A percentile compares a stretch with the other conserved stretches of the same genome.
Evolutionary conservation across 164 flowering plant genomes (phyloP).

Genomic region (Chloranthus sessilifolius): DNA sequence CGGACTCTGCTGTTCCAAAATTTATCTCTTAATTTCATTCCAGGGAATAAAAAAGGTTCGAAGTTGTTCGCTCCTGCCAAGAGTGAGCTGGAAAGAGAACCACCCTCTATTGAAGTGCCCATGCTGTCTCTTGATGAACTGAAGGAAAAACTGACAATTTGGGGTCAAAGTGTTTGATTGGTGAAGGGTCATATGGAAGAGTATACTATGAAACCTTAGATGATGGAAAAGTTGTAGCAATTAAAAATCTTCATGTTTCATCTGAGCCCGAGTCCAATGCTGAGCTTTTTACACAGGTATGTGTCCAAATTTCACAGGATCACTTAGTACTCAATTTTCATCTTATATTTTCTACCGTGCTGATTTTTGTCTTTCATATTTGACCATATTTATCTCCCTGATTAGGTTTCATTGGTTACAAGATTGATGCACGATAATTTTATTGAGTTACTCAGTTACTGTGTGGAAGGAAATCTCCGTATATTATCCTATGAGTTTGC

Average conservation of each 20-base stretch:
- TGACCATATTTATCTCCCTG: neutral
- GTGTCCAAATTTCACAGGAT: too few species aligned
- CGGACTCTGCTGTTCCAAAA: too few species aligned
- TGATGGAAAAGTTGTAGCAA: conserved; percentile 67
- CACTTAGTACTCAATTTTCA: too few species aligned
- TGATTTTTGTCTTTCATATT: neutral
- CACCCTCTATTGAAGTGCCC: conserved; percentile 82
- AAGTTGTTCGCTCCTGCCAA: conserved; percentile 48
- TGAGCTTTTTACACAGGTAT: conserved; percentile 86
- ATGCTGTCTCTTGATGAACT: conserved; percentile 69
- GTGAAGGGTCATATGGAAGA: conserved; percentile 98
- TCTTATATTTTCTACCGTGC: too few species aligned
- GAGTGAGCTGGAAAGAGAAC: conserved; percentile 49
- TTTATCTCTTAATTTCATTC: neutral
- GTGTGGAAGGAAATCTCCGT: conserved; percentile 85
- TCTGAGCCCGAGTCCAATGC: conserved; percentile 74
- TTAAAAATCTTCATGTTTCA: conserved; percentile 86
- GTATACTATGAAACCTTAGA: conserved; percentile 68
- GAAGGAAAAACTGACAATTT: conserved; percentile 89
- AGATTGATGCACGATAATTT: conserved; percentile 78
- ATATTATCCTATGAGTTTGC: conserved; percentile 89
- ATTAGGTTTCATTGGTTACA: conserved; percentile 79
- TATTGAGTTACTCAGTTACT: conserved; percentile 85
- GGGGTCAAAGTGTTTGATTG: conserved; percentile 84
- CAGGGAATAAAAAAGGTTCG: conserved; percentile 44